phyloP scores from a whole-genome alignment of 345 rosid species.

The Citrus glauca region DNA sequence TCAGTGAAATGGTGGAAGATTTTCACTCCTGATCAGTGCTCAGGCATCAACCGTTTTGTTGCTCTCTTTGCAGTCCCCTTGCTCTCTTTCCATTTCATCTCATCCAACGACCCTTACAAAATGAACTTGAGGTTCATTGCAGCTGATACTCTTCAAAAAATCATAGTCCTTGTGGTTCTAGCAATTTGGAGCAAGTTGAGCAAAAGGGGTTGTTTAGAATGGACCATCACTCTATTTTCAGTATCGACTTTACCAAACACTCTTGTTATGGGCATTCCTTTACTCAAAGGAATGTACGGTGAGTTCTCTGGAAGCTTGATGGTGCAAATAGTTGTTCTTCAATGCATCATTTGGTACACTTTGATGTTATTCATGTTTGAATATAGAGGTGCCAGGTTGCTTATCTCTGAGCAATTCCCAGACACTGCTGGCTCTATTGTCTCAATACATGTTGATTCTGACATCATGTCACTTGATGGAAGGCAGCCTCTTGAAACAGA shows the following conservation, averaged over 20 bases:
- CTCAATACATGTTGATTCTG: constrained; percentile 71
- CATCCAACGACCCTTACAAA: constrained; percentile 53
- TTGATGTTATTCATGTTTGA: constrained; percentile 74
- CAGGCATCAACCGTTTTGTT: constrained; percentile 97
- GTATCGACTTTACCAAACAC: constrained; percentile 73
- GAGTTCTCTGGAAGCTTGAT: constrained; percentile 61
- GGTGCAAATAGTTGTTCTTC: constrained; percentile 84
- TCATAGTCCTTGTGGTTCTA: constrained; percentile 45
- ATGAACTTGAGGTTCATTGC: constrained; percentile 76
- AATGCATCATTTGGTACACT: constrained; percentile 79
- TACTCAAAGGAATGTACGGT: constrained; percentile 76
- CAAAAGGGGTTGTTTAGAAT: constrained; percentile 55
- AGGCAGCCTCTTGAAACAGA: constrained; percentile 64
- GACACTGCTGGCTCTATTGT: constrained; percentile 67
- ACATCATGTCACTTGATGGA: constrained; percentile 67
- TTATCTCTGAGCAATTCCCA: constrained; percentile 72
- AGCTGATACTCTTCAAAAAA: constrained; percentile 65
- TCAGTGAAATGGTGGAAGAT: constrained; percentile 99
- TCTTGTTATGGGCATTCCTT: constrained; percentile 77
- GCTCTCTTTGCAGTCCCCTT: constrained; percentile 98
- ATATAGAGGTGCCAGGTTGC: constrained; percentile 54
- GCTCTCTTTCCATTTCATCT: constrained; percentile 88
- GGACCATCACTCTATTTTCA: constrained; percentile 73
- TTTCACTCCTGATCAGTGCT: constrained; percentile 94
- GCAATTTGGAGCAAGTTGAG: constrained; percentile 46